Evolutionary conservation across 768 basidiomycete species (phyloP), one percentile per base, ranked within the genome.

Genomic region (Tulasnella sp.): DNA sequence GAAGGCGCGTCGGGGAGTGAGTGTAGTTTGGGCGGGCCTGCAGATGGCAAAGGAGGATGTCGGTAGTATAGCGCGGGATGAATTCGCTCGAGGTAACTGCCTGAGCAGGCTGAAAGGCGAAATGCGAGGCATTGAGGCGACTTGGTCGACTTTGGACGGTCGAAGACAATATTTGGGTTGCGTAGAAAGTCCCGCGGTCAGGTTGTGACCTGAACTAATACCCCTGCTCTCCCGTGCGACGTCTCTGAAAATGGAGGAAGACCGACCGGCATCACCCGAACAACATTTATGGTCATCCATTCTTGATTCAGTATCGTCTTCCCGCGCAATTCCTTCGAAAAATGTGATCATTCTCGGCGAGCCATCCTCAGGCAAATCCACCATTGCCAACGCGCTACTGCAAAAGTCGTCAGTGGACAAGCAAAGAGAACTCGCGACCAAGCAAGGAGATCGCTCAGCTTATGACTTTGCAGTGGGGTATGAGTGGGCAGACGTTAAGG

Each of bases 201-300:
- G 19, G 34, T 74, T 74, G 25, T 25, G 37, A 37, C 36, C 49
- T 54, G n/a, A 54, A 74, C 72, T 31, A 74, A 36, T 6, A 17
- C 14, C 14, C 42, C 68, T 22, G 6, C 71, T n/a, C 15, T 42
- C 39, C 31, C 36, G 15, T 8, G 14, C 45, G 6, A 19, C 39
- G 39, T n/a, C 2, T 3, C 17, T 15, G 29, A 31, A 38, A 8
- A 25, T 74, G 34, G 29, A 74, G 29, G n/a, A 40, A 37, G 72
- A 74, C 19, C 78, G 78, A 25, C 67, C 78, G n/a, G 45, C 78
- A 54, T 76, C 78, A 12, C 78, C 77, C 5, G 68, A 73, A 0
- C 88, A 90, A 79, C 93, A 96, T 80, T 85, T 98, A 52, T 99
- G 97, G 97, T 92, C 91, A 2, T 93, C 93, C 15, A 98, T 99